Conservation (phyloP, 179 eudicot genomes). For the Beta macrorhiza region DNA sequence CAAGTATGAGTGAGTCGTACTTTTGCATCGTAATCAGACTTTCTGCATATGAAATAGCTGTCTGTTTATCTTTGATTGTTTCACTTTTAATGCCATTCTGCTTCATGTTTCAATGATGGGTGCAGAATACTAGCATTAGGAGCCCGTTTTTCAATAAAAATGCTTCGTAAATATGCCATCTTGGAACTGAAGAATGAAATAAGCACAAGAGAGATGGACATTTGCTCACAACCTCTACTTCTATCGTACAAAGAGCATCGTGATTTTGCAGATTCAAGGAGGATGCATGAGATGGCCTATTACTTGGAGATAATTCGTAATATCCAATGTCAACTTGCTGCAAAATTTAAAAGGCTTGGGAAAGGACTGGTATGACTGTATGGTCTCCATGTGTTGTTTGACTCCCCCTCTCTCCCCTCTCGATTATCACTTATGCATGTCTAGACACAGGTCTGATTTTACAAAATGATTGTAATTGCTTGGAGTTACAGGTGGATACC, state of each 20-base stretch:
- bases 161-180: conserved; percentile 70
- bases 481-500: conserved; percentile 50
- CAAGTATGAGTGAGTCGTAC: background rate
- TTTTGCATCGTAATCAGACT: background rate
- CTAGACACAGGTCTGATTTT: conserved; percentile 1
- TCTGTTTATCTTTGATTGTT: background rate
- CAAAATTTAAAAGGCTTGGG: conserved; percentile 61
- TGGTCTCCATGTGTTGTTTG: conserved; percentile 23
- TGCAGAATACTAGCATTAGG: conserved; percentile 82
- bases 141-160: conserved; percentile 66
- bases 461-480: conserved; percentile 12
- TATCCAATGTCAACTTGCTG: conserved; percentile 62
- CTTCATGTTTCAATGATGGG: conserved; percentile 26
- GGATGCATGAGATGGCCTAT: conserved; percentile 72
- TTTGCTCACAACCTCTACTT: conserved; percentile 32
- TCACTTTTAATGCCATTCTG: conserved; percentile 18
- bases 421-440: background rate
- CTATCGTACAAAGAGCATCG: conserved; percentile 37
- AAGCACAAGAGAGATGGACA: conserved; percentile 28
- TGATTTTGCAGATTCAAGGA: conserved; percentile 40
- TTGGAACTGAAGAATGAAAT: conserved; percentile 44
- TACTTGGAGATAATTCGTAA: conserved; percentile 71
- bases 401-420: background rate
- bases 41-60: conserved; percentile 6
- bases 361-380: conserved; percentile 49